A percentile compares a stretch with the other conserved stretches of the same genome.
Conservation (phyloP, 2,329 filamentous ascomycete genomes). For the Diaporthe nobilis region DNA sequence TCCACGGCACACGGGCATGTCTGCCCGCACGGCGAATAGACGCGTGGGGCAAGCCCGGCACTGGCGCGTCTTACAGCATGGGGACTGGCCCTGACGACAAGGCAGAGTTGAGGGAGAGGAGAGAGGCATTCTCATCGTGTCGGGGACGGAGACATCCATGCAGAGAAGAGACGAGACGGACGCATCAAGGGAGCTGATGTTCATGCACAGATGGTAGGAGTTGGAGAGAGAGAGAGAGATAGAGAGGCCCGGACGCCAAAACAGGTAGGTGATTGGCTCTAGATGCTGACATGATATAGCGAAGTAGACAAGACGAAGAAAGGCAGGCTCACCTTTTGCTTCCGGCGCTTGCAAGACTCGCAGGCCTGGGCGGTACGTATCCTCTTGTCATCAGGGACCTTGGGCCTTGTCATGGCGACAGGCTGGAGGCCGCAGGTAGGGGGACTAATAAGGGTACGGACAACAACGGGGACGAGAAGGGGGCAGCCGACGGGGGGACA, state of each 20-base stretch:
- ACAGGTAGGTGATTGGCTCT: background rate
- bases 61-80: slow-evolving; percentile 5
- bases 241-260: background rate
- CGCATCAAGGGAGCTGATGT: background rate
- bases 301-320: background rate
- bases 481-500: background rate
- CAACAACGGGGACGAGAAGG: slow-evolving; percentile 35
- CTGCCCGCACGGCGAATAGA: background rate
- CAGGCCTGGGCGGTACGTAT: slow-evolving; percentile 75
- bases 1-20: slow-evolving; percentile 3
- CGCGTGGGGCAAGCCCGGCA: background rate
- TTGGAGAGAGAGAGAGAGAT: background rate
- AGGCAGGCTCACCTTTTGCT: slow-evolving; percentile 72
- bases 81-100: background rate
- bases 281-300: background rate
- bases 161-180: background rate
- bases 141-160: background rate
- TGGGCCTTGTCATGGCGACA: slow-evolving; percentile 64
- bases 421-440: background rate
- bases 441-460: slow-evolving; percentile 1
- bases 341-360: slow-evolving; percentile 75
- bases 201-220: slow-evolving; percentile 1
- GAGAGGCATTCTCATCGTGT: background rate
- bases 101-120: background rate
- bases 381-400: slow-evolving; percentile 71